Conservation (phyloP, 1,284 basidiomycete species). For the Moniliophthora roreri region DNA sequence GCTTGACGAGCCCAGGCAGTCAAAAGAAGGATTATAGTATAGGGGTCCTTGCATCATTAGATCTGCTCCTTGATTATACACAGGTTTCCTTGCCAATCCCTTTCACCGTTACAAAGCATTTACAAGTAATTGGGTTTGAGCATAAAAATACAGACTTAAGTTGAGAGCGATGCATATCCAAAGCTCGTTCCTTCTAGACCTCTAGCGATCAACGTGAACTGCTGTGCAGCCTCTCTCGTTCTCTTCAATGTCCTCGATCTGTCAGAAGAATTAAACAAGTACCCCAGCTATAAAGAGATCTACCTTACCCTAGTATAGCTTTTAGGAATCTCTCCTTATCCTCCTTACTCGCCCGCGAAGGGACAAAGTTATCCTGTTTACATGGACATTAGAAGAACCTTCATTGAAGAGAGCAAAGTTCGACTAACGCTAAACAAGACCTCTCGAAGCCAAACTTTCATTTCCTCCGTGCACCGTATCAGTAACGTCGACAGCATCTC, state of each 20-base stretch:
- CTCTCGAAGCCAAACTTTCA: constrained; percentile 68
- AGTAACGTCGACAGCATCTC: constrained; percentile 73
- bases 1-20: no score
- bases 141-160: constrained; percentile 2
- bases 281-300: background rate
- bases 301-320: constrained; percentile 65
- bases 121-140: no score
- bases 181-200: constrained; percentile 77
- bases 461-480: constrained; percentile 52
- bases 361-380: constrained; percentile 59
- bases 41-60: no score
- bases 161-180: constrained; percentile 49
- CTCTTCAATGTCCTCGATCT: constrained; percentile 65
- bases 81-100: no score
- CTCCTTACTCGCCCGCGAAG: constrained; percentile 61
- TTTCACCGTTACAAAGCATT: no score
- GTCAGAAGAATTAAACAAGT: constrained; percentile 8
- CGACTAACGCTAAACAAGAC: constrained; percentile 62
- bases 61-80: no score
- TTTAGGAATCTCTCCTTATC: constrained; percentile 80
- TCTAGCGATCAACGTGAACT: constrained; percentile 72
- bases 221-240: constrained; percentile 72
- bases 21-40: no score
- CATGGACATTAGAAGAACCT: background rate
- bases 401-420: background rate